Evolutionary conservation across 192 early-diverging fungal species (phyloP), one percentile per base, ranked within the genome.

Genomic region (Linnemannia schmuckeri): DNA sequence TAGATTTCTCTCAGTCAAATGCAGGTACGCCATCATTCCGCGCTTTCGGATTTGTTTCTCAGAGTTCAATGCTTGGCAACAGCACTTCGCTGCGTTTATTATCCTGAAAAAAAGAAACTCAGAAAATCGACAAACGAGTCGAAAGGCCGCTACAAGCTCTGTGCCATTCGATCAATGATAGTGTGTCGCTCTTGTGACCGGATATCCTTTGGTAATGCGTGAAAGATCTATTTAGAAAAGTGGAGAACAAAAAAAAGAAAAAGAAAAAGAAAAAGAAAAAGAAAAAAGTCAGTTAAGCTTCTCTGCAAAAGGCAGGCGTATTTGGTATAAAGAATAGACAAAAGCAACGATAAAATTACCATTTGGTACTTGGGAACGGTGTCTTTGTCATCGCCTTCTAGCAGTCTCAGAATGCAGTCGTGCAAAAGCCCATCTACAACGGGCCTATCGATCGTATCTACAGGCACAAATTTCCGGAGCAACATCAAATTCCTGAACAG

Each of bases 321-420:
- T 0, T n/a, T 18, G 49, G 9, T 78, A 52, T 35, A 37, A 3
- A 18, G 24, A 55, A 42, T 63, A 30, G 38, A 49, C 12, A 30
- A 49, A 61, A 37, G 20, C 15, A 52, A 8, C 42, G 12, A 71
- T 17, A 33, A 17, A 7, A 52, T 33, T 78, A 87, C 85, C 80
- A 78, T 78, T 78, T 81, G 85, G 74, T 81, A 87, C 57, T 87
- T 87, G 72, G 74, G 63, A 15, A 81, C 72, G n/a, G 57, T 87
- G 68, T 87, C 76, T 54, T 81, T 87, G 30, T 81, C 85, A 49
- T 87, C 79, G 15, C 85, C 79, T 42, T 87, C 85, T 40, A 87
- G 41, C n/a, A 87, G 33, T n/a, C 85, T 57, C 17, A 87, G 37
- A 54, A 87, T 87, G 52, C 85, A 87, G 33, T 87, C 85, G 52